Conservation (phyloP, 2,329 filamentous ascomycete species). For the Trichocomaceae sp. region DNA sequence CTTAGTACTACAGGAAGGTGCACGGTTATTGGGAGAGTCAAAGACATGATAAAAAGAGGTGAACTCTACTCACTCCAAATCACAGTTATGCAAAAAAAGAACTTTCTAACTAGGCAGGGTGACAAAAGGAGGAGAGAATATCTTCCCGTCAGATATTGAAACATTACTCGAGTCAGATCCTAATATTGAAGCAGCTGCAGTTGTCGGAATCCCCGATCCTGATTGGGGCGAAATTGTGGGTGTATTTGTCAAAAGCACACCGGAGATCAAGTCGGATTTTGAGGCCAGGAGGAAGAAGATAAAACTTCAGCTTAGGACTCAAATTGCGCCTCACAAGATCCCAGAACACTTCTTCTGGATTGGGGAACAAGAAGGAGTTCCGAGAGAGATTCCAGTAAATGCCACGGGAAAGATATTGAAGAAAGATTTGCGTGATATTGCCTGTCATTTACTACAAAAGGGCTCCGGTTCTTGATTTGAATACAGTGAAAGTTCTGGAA, state of each 20-base stretch:
- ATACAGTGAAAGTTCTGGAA: neutral
- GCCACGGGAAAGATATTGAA: neutral
- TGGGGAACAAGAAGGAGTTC: neutral
- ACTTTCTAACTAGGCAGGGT: neutral
- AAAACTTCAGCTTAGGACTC: neutral
- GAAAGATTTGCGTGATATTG: neutral
- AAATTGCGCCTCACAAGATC: neutral
- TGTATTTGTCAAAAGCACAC: neutral
- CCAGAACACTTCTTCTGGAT: neutral
- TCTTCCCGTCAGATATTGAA: neutral
- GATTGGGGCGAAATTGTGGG: neutral
- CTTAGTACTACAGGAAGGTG: neutral
- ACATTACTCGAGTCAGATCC: neutral
- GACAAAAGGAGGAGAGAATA: neutral
- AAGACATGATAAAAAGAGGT: conserved; percentile 3
- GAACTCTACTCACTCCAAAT: neutral
- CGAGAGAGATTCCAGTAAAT: neutral
- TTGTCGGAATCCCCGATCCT: neutral
- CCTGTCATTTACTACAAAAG: neutral
- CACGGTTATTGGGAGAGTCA: neutral
- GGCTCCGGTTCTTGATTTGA: neutral
- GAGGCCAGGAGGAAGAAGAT: neutral
- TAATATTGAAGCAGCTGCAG: neutral
- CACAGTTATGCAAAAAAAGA: neutral
- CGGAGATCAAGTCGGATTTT: neutral